These are phyloP conservation scores for Taxillus chinensis DNA, from an alignment of 164 flowering plant genomes.

Conservation along the genomic window DNA sequence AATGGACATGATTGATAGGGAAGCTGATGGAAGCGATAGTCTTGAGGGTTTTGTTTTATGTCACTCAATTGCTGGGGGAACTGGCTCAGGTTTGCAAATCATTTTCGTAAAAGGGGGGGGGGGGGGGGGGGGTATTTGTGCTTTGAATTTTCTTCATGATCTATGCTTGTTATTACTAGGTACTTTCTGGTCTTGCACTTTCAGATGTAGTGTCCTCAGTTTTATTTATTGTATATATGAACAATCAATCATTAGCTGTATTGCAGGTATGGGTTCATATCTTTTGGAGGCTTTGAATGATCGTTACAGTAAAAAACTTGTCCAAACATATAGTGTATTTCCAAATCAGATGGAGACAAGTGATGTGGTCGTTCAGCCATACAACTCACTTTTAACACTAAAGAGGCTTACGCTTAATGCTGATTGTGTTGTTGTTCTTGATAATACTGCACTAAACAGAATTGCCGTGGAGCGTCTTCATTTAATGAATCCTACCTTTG, in stretches of 20 bases:
- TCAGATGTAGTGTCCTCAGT: background rate
- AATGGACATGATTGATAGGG: slow-evolving; percentile 99
- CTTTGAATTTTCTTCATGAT: background rate
- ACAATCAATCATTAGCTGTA: slow-evolving; percentile 1
- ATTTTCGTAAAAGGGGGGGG: slow-evolving; percentile 4
- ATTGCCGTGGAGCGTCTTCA: slow-evolving; percentile 98
- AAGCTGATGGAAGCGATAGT: slow-evolving; percentile 99
- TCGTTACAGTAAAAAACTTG: slow-evolving; percentile 37
- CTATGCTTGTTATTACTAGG: background rate
- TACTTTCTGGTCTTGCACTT: too few species aligned
- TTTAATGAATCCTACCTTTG: slow-evolving; percentile 82
- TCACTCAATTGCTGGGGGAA: slow-evolving; percentile 99
- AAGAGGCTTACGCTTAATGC: slow-evolving; percentile 94
- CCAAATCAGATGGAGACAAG: slow-evolving; percentile 99
- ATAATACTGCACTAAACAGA: slow-evolving; percentile 91
- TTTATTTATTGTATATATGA: background rate
- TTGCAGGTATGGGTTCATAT: slow-evolving; percentile 8
- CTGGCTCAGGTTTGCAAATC: slow-evolving; percentile 79
- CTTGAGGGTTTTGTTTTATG: slow-evolving; percentile 98
- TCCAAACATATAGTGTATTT: slow-evolving; percentile 97
- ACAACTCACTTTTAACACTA: slow-evolving; percentile 94
- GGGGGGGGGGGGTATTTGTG: too few species aligned
- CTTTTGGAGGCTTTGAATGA: background rate
- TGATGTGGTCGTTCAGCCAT: slow-evolving; percentile 99
- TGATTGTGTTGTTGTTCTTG: slow-evolving; percentile 99